These are phyloP conservation scores for Barnettozyma sucrosica DNA, from an alignment of 805 yeast species.

Conservation along the genomic window DNA sequence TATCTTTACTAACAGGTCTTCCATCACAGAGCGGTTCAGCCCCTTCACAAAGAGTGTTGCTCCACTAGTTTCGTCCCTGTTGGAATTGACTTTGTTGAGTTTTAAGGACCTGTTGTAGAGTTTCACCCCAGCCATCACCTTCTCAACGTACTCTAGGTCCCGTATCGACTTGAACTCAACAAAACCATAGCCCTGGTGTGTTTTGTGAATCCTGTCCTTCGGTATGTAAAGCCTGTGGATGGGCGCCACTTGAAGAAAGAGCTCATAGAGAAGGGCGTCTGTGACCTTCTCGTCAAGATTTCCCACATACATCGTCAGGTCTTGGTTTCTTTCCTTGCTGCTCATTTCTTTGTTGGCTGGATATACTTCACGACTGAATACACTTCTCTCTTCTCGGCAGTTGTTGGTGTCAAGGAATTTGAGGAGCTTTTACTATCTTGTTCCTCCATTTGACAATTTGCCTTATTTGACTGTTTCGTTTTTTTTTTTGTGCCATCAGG, in stretches of 20 bases:
- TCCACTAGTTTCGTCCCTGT: constrained; percentile 30
- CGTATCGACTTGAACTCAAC: constrained; percentile 54
- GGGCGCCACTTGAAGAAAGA: constrained; percentile 82
- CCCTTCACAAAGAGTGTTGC: constrained; percentile 69
- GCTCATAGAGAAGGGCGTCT: constrained; percentile 69
- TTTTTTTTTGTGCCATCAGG: not conserved
- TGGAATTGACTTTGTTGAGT: constrained; percentile 44
- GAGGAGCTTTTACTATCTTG: too few relatives aligned
- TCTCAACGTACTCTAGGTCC: constrained; percentile 68
- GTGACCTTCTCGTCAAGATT: constrained; percentile 73
- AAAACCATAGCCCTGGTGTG: constrained; percentile 86
- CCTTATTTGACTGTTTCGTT: too few relatives aligned
- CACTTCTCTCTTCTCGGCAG: not conserved
- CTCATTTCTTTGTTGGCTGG: not conserved
- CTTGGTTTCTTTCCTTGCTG: constrained; percentile 44
- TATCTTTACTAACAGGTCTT: constrained; percentile 42
- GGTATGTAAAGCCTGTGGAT: constrained; percentile 68
- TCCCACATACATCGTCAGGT: constrained; percentile 71
- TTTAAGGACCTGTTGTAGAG: constrained; percentile 57
- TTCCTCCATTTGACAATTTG: not conserved
- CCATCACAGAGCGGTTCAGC: constrained; percentile 62
- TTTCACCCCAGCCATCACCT: constrained; percentile 52
- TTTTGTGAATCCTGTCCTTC: constrained; percentile 61
- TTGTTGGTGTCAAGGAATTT: not conserved
- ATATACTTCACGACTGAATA: too few relatives aligned